Conservation (phyloP, 2,329 filamentous ascomycete genomes). For the Xylariaceae sp. region DNA sequence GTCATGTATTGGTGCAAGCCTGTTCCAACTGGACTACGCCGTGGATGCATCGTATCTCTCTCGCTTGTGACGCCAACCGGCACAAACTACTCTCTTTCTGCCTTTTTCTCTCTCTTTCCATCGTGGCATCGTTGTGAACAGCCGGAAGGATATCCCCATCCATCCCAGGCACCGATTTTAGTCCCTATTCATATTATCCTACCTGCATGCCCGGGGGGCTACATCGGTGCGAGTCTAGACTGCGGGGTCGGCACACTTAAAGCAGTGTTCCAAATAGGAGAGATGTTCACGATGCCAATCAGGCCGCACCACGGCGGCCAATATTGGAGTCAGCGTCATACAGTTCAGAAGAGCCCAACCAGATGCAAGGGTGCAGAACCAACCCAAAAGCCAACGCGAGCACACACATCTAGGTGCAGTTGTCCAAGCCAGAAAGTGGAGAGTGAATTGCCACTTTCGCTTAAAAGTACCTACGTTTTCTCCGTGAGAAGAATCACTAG, state of each 20-base stretch:
- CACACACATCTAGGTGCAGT: no score
- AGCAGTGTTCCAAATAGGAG: conserved; percentile 27
- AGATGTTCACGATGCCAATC: conserved; percentile 32
- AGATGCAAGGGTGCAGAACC: conserved; percentile 16
- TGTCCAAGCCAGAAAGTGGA: no score
- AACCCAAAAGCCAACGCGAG: no score
- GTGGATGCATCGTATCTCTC: neutral
- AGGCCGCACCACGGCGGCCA: conserved; percentile 26
- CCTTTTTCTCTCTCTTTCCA: neutral
- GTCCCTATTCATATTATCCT: conserved; percentile 14
- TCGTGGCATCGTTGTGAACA: neutral
- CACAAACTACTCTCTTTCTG: neutral
- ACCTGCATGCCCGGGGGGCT: conserved; percentile 24
- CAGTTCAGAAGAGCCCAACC: conserved; percentile 17
- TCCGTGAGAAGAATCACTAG: no score
- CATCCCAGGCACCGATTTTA: conserved; percentile 4
- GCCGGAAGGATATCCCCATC: neutral
- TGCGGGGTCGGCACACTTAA: conserved; percentile 25
- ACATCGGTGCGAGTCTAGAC: conserved; percentile 30
- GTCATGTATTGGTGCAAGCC: no score
- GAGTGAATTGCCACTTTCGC: no score
- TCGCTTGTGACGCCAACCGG: neutral
- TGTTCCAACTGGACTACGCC: no score
- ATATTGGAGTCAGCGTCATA: conserved; percentile 22
- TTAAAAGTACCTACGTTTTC: no score